phyloP scores from a whole-genome alignment of 305 asterid genomes.

The Rubia peregrina region DNA sequence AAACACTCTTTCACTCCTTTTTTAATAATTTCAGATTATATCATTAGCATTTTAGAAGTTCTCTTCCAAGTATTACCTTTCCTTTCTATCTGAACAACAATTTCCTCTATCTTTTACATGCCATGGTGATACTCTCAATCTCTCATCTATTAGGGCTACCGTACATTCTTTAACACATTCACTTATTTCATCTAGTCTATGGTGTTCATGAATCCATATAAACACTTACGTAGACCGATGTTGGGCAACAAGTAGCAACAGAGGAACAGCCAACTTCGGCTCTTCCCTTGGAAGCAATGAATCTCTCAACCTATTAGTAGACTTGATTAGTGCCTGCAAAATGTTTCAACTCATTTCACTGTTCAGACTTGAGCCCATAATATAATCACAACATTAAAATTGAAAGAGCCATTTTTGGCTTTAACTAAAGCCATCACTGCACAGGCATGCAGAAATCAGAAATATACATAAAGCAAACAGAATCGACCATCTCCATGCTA shows the following conservation, averaged over 20 bases:
- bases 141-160: conserved; percentile 1
- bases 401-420: not conserved
- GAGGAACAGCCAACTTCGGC: conserved; percentile 93
- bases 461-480: not conserved
- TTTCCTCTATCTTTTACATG: not conserved
- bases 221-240: conserved; percentile 86
- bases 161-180: not conserved
- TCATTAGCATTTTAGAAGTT: not conserved
- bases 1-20: not conserved
- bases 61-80: not conserved
- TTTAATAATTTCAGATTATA: not conserved
- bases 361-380: not conserved
- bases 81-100: not conserved
- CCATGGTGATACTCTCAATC: not conserved
- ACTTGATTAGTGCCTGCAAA: conserved; percentile 87
- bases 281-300: conserved; percentile 90
- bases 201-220: not conserved
- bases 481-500: not conserved
- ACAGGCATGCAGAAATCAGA: not conserved
- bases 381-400: not conserved
- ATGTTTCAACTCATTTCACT: not conserved
- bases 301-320: conserved; percentile 92
- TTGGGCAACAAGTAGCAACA: conserved; percentile 88
- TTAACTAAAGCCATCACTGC: not conserved
- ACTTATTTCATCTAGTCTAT: not conserved